These are phyloP conservation scores for Aphanoascus verrucosus DNA, from an alignment of 2,329 filamentous ascomycete species.

Conservation along the genomic window DNA sequence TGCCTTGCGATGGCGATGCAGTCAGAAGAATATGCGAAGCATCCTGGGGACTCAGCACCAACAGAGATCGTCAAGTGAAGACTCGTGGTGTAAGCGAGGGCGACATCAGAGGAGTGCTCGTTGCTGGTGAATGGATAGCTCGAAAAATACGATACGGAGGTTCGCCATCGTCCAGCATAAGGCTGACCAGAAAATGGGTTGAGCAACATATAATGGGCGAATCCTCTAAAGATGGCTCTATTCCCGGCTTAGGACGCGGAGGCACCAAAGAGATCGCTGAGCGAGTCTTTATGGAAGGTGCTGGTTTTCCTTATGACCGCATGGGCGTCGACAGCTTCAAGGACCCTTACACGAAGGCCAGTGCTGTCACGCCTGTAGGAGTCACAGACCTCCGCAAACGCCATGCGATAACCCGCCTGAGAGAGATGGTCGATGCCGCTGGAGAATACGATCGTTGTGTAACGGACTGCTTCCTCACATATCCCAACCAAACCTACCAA, in stretches of 20 bases:
- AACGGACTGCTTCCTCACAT: conserved; percentile 69
- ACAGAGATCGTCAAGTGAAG: conserved; percentile 42
- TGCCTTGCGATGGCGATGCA: conserved; percentile 79
- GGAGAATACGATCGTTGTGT: conserved; percentile 54
- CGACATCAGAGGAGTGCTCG: conserved; percentile 54
- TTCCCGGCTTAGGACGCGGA: conserved; percentile 51
- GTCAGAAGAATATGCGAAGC: conserved; percentile 61
- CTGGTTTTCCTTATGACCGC: conserved; percentile 45
- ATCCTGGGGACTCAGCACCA: conserved; percentile 52
- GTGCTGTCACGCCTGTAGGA: conserved; percentile 34
- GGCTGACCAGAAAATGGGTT: conserved; percentile 50
- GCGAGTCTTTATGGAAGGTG: conserved; percentile 54
- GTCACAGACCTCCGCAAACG: conserved; percentile 51
- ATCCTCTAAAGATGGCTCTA: conserved; percentile 44
- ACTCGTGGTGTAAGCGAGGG: conserved; percentile 38
- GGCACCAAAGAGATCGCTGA: conserved; percentile 56
- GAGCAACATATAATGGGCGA: conserved; percentile 48
- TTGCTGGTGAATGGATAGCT: conserved; percentile 56
- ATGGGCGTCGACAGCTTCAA: conserved; percentile 30
- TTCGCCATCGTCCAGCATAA: conserved; percentile 27
- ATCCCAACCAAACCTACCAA: conserved; percentile 79
- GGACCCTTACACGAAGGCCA: conserved; percentile 24
- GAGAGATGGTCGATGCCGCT: conserved; percentile 52
- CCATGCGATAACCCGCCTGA: conserved; percentile 47
- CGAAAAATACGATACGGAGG: conserved; percentile 44